Evolutionary conservation across 1,284 basidiomycete genomes (phyloP), one percentile per base, ranked within the genome.

Genomic region (Lignosus rhinocerotis): DNA sequence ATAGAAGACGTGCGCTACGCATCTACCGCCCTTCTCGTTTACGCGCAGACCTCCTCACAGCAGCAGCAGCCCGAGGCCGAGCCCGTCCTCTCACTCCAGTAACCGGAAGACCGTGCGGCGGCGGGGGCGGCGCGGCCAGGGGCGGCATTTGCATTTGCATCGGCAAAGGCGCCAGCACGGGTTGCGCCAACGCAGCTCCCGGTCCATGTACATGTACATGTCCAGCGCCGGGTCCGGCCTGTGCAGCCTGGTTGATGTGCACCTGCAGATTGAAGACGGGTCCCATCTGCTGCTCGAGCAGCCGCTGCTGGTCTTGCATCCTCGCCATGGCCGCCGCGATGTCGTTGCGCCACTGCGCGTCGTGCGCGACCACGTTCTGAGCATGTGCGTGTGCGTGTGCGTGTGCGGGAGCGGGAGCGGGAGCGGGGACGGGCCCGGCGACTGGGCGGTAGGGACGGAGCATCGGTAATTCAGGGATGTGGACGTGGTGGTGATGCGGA

Each of bases 241-340:
- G 53, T 1, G 52, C 44, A n/a, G 51, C 46, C 17, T 57, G 57
- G 49, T 59, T 56, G 52, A 62, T 59, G 39, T 62, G 61, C n/a
- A 59, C 55, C 38, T 62, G 54, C 16, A 62, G 46, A 32, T 62
- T 62, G 44, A 59, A 58, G 31, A 62, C 54, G 30, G 56, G 51
- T 21, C 31, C 34, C 21, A 25, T n/a, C 7, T 34, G 48, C 16
- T 45, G 42, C 12, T 36, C 43, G 9, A 19, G 52, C 43, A 36
- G 10, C 33, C 6, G 36, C 11, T 39, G 48, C 10, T 7, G 32
- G n/a, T 25, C 25, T 6, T 12, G 42, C 44, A 50, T 19, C 16
- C 33, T 12, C 39, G 30, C 48, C 17, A 19, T 14, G 19, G 33
- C 48, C 34, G 10, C 48, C 4, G 11, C 43, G n/a, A 45, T 11